Base-by-base conservation (phyloP, 2,329 filamentous ascomycete species). In the Phialocephala sp. region DNA sequence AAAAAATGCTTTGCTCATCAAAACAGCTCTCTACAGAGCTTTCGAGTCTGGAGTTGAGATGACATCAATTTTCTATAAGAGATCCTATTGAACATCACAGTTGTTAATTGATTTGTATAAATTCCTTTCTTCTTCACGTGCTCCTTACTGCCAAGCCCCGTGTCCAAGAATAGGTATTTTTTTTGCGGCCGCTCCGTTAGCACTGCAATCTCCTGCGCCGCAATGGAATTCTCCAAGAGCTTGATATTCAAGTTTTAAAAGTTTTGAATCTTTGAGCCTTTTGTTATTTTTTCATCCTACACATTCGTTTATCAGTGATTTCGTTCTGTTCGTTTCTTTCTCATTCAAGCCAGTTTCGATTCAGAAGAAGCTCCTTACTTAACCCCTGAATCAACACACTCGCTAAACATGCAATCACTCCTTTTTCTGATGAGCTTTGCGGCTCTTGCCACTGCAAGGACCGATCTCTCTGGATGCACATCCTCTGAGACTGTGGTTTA, bases 381-480 rank as follows among this genome's bases (percentile, higher is more conserved):
- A 24, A 22, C 20, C n/a, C 45, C 45, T 8, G 1, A 50, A 22
- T 32, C 27, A 6, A 27, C 35, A 59, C 22, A 43, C 39, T 39
- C 24, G 57, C 32, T 32, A 35, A 62, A 57, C 15, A 54, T 57
- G 41, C 37, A 56, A 24, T 50, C 63, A 60, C 43, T 45, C 24
- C 52, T 60, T 36, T 11, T 59, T 24, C 35, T 59, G 3, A 6
- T 63, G 14, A 32, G 61, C 27, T 36, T 67, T 11, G 39, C 59
- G n/a, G 47, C 35, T 37, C 41, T 61, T 22, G 54, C 58, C 0
- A 47, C 43, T 1, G 62, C 63, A 37, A 66, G 54, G n/a, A 67
- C 64, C 6, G 62, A 65, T 52, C 56, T 60, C 27, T 47, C 32
- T 20, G 56, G 64, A 22, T 68, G 67, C 20, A 43, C 36, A 8